phyloP scores from a whole-genome alignment of 345 rosid genomes.

The Eucalyptus curtisii region DNA sequence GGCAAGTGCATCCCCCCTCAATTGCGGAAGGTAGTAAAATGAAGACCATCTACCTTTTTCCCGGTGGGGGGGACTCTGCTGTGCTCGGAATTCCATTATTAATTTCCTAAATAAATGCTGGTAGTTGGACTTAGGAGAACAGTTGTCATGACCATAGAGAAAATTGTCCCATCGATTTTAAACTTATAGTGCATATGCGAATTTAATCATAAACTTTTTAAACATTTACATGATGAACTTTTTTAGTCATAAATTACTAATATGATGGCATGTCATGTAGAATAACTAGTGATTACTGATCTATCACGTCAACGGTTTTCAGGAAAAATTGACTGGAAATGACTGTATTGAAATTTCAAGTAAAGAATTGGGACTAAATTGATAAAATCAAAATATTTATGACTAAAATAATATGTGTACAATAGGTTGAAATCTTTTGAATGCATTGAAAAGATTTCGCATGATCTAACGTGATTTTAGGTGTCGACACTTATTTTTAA shows the following conservation, averaged over 20 bases:
- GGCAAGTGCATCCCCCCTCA: neutral
- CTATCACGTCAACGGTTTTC: rapidly evolving
- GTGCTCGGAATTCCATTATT: neutral
- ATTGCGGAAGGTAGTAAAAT: neutral
- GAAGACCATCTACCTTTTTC: neutral
- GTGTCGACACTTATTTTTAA: neutral
- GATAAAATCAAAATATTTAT: neutral
- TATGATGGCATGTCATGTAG: rapidly evolving
- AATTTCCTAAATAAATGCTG: neutral
- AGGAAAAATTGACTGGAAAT: rapidly evolving
- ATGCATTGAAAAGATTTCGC: neutral
- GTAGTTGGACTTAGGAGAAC: neutral
- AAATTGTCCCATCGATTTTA: too few species aligned
- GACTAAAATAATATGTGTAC: too few species aligned
- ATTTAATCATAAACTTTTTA: too few species aligned
- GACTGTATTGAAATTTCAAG: too few species aligned
- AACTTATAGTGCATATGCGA: neutral
- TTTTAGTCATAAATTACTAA: too few species aligned
- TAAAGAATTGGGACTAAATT: too few species aligned
- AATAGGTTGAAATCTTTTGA: neutral
- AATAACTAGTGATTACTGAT: too few species aligned
- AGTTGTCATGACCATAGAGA: neutral
- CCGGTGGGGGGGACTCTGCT: neutral
- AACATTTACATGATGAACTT: rapidly evolving
- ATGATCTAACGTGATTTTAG: neutral